Conservation (phyloP, 768 basidiomycete genomes). For the Suillus subluteus region DNA sequence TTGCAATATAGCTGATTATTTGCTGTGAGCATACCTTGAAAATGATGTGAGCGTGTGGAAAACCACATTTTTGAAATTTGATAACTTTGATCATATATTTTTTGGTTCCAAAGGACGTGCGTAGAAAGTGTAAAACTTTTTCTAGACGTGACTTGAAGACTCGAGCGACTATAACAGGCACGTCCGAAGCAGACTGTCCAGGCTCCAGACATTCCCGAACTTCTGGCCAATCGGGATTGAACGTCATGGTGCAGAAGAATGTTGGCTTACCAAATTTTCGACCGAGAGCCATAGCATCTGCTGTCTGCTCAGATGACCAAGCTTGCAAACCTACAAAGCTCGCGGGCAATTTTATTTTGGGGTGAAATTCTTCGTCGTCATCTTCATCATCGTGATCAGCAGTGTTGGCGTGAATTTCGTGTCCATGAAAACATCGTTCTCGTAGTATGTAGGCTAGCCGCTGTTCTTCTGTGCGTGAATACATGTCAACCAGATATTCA, state of each 20-base stretch:
- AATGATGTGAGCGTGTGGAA: constrained; percentile 23
- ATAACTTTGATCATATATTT: constrained; percentile 38
- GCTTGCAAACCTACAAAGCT: constrained; percentile 38
- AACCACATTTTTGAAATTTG: constrained; percentile 44
- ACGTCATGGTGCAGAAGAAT: constrained; percentile 45
- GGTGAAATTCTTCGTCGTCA: constrained; percentile 21
- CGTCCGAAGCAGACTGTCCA: constrained; percentile 39
- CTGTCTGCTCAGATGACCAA: constrained; percentile 43
- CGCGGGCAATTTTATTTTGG: constrained; percentile 35
- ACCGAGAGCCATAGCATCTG: constrained; percentile 41
- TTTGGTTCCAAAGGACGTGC: constrained; percentile 30
- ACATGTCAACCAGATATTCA: constrained; percentile 46
- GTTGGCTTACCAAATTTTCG: constrained; percentile 31
- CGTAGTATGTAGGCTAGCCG: constrained; percentile 18
- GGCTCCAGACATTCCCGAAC: constrained; percentile 31
- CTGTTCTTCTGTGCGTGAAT: constrained; percentile 35
- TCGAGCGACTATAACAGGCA: constrained; percentile 38
- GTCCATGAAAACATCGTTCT: constrained; percentile 24
- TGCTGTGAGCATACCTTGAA: no score
- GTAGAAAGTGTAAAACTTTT: constrained; percentile 27
- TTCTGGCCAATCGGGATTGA: constrained; percentile 46
- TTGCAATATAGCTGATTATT: no score
- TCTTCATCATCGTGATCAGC: constrained; percentile 21
- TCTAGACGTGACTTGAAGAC: constrained; percentile 40
- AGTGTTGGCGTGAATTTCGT: constrained; percentile 16